These are phyloP conservation scores for Phylloporus sp. DNA, from an alignment of 768 basidiomycete species.

Conservation along the genomic window DNA sequence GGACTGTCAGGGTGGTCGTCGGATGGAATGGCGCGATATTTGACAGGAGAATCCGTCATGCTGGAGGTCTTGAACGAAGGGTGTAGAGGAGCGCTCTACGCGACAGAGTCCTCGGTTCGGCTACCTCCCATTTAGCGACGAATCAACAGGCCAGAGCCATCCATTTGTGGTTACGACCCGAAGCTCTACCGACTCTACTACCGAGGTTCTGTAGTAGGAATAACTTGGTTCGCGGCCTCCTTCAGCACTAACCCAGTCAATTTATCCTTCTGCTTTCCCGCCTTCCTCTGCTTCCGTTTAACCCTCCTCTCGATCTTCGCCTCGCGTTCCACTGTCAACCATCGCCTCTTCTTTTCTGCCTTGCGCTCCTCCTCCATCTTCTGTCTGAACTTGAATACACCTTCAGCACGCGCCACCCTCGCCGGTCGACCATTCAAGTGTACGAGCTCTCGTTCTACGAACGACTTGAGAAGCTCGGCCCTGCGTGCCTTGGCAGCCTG, in stretches of 20 bases:
- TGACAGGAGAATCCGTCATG: constrained; percentile 9
- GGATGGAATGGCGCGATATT: constrained; percentile 21
- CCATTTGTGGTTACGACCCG: too few species aligned
- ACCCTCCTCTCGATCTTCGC: constrained; percentile 34
- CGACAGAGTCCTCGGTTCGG: too few species aligned
- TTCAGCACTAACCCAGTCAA: constrained; percentile 46
- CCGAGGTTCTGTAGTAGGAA: constrained; percentile 33
- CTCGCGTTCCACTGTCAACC: constrained; percentile 37
- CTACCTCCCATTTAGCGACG: too few species aligned
- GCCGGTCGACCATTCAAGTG: constrained; percentile 55
- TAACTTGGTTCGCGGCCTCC: constrained; percentile 55
- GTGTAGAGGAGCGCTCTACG: too few species aligned
- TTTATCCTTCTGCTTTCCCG: constrained; percentile 47
- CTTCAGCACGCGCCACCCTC: constrained; percentile 66
- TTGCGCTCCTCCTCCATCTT: constrained; percentile 53
- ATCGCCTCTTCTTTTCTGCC: constrained; percentile 55
- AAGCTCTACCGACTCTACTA: constrained; percentile 7
- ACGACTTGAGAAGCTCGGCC: constrained; percentile 47
- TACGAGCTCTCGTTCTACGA: constrained; percentile 49
- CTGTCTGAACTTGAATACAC: constrained; percentile 67
- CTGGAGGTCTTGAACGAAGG: too few species aligned
- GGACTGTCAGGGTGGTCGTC: not conserved
- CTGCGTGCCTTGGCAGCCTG: constrained; percentile 48
- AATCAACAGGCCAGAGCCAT: too few species aligned
- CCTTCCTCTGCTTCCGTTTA: constrained; percentile 41